Evolutionary conservation across 1,284 basidiomycete species (phyloP).

Genomic region (Trichosporon inkin): DNA sequence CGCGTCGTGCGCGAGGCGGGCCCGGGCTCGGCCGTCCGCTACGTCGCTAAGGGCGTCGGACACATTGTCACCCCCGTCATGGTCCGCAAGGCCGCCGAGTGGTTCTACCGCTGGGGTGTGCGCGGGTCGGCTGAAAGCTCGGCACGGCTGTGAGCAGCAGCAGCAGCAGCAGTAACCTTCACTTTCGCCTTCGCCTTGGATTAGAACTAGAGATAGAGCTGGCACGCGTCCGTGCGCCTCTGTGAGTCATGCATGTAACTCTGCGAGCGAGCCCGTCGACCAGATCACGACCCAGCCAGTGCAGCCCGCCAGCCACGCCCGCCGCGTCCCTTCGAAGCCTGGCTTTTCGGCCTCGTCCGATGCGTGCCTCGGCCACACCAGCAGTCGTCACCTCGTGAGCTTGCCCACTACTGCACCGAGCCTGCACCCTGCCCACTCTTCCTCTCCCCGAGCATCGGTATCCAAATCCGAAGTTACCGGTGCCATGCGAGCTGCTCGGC

Average conservation of each 20-base stretch:
- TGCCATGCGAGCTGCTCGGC: not conserved
- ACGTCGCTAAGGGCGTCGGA: constrained; percentile 23
- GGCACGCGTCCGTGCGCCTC: not conserved
- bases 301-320: too few species aligned
- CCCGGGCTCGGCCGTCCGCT: not conserved
- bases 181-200: too few species aligned
- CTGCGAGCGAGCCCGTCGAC: not conserved
- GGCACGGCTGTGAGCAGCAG: not conserved
- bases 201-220: not conserved
- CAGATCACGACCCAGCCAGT: too few species aligned
- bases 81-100: constrained; percentile 43
- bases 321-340: too few species aligned
- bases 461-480: not conserved
- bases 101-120: constrained; percentile 41
- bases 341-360: not conserved
- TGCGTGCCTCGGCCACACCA: not conserved
- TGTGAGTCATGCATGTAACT: not conserved
- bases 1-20: not conserved
- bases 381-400: not conserved
- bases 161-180: too few species aligned
- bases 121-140: not conserved
- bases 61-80: constrained; percentile 48
- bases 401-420: not conserved
- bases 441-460: not conserved
- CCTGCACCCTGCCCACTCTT: not conserved